These are phyloP conservation scores for Eucalyptus tenuipes DNA, from an alignment of 345 rosid species.

Conservation along the genomic window DNA sequence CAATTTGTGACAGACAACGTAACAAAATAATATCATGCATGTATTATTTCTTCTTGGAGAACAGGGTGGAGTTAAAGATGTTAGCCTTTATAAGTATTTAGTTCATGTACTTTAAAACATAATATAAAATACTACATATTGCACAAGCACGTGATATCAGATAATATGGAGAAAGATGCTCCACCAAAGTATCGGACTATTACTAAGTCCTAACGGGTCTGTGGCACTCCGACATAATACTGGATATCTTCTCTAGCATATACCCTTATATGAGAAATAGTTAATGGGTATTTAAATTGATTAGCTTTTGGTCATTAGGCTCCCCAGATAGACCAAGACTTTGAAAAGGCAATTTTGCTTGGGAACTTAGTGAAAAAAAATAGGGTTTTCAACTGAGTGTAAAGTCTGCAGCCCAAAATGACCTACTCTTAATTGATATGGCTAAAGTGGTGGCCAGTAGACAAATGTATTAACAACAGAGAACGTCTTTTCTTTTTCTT, in stretches of 20 bases:
- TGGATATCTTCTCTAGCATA: not conserved
- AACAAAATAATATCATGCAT: not conserved
- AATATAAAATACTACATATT: not conserved
- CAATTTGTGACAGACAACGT: constrained; percentile 27
- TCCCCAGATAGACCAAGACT: not conserved
- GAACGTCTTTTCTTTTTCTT: not conserved
- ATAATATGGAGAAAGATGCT: not conserved
- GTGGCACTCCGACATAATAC: not conserved
- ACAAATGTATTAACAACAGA: not conserved
- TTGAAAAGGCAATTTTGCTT: not conserved
- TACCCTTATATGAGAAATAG: not conserved
- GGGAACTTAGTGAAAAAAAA: not conserved
- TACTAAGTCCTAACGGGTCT: not conserved
- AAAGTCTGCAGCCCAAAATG: not conserved
- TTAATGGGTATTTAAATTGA: not conserved
- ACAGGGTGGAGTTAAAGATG: not conserved
- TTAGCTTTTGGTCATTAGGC: not conserved
- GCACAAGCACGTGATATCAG: not conserved
- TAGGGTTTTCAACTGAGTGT: not conserved
- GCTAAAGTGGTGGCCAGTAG: not conserved
- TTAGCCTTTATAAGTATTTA: not conserved
- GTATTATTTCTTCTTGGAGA: not conserved
- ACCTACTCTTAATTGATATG: not conserved
- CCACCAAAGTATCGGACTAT: not conserved
- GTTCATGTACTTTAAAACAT: not conserved